Evolutionary conservation across 345 rosid genomes (phyloP).

Genomic region (Populus pruinosa): DNA sequence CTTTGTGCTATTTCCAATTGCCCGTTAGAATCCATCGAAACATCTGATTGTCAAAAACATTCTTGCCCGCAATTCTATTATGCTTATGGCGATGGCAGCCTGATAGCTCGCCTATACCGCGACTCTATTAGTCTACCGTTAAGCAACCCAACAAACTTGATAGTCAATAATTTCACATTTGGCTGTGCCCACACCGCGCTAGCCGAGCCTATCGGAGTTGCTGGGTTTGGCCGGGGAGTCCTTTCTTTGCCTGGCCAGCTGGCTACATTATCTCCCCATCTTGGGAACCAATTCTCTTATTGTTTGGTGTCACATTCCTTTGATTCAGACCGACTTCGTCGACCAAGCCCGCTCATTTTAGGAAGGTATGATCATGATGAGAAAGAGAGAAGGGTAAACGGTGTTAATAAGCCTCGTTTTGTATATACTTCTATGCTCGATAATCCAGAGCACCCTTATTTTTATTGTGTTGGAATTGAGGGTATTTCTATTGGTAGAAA

Average conservation of each 20-base stretch:
- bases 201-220: conserved; percentile 91
- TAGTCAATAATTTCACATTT: conserved; percentile 66
- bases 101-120: conserved; percentile 53
- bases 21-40: conserved; percentile 76
- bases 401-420: conserved; percentile 27
- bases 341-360: conserved; percentile 83
- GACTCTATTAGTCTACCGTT: conserved; percentile 55
- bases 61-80: conserved; percentile 83
- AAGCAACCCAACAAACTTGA: conserved; percentile 29
- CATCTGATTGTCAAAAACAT: conserved; percentile 56
- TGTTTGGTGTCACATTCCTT: conserved; percentile 88
- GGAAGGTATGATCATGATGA: conserved; percentile 62
- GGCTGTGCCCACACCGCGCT: conserved; percentile 86
- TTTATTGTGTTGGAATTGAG: conserved; percentile 74
- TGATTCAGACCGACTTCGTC: conserved; percentile 56
- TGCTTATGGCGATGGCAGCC: conserved; percentile 94
- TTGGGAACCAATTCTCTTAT: conserved; percentile 81
- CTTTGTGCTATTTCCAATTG: conserved; percentile 81
- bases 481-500: conserved; percentile 73
- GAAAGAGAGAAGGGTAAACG: conserved; percentile 32
- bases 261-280: conserved; percentile 49
- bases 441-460: conserved; percentile 83
- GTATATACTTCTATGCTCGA: conserved; percentile 63
- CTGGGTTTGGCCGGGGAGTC: conserved; percentile 86
- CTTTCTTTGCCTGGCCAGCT: conserved; percentile 88